These are phyloP conservation scores for Epichloe sibirici DNA, from an alignment of 2,329 filamentous ascomycete genomes.

Conservation along the genomic window DNA sequence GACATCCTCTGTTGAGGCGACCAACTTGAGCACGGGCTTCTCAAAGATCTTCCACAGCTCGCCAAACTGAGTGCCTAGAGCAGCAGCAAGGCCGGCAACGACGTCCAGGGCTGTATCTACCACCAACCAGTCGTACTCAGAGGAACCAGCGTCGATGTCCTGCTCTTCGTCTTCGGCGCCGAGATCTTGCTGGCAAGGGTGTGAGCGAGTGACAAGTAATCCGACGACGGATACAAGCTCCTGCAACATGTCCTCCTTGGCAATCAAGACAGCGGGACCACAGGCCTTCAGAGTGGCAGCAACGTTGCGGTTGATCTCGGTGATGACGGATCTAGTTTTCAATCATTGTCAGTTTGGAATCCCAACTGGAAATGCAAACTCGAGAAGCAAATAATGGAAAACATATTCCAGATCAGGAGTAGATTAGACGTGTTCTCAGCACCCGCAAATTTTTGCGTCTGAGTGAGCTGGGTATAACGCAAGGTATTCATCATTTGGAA, in stretches of 20 bases:
- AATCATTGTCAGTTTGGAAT: background rate
- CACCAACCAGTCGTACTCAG: constrained; percentile 95
- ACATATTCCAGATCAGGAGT: constrained; percentile 18
- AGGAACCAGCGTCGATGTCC: constrained; percentile 62
- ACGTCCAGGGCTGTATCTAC: constrained; percentile 92
- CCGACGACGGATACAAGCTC: constrained; percentile 65
- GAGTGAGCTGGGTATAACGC: constrained; percentile 99
- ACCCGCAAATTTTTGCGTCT: constrained; percentile 73
- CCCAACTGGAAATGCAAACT: background rate
- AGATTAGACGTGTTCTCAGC: constrained; percentile 65
- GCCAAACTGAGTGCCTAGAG: constrained; percentile 67
- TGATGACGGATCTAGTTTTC: constrained; percentile 60
- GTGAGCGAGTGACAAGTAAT: constrained; percentile 75
- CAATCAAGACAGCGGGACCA: constrained; percentile 71
- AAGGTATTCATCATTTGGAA: constrained; percentile 71
- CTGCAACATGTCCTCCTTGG: constrained; percentile 55
- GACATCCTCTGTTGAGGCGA: constrained; percentile 70
- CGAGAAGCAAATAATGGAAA: constrained; percentile 8
- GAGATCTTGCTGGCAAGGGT: constrained; percentile 86
- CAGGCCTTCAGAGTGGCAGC: constrained; percentile 83
- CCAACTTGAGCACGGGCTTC: constrained; percentile 80
- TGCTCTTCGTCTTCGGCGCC: constrained; percentile 68
- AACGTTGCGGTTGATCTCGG: constrained; percentile 89
- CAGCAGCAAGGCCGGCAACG: constrained; percentile 69
- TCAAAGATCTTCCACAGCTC: constrained; percentile 95